Evolutionary conservation across 2,329 filamentous ascomycete genomes (phyloP), one percentile per base, ranked within the genome.

Genomic region (Scorias spongiosa): DNA sequence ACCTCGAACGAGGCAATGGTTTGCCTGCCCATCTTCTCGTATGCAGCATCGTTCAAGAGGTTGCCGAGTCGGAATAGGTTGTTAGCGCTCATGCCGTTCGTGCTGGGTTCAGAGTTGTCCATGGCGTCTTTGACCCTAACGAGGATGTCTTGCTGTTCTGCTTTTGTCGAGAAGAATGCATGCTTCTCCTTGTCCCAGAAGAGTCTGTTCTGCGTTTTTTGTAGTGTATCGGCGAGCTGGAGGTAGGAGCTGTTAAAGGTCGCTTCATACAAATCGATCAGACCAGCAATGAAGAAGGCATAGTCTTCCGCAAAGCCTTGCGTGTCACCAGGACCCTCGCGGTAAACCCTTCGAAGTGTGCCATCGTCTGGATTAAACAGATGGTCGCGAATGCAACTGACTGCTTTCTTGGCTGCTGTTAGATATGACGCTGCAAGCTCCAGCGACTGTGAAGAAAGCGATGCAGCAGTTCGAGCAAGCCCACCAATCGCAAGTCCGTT

Each of bases 111-210:
- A 1, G 86, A 81, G 5, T 85, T 85, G 62, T 98, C 91, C 74
- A 95, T 95, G 50, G 87, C 91, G 49, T 93, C 86, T 64, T 98
- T 98, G 41, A 95, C 74, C 18, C 89, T 81, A 47, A 96, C 75
- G 46, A 95, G 80, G 26, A 81, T 74, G 54, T 87, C 77, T 0
- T 78, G 67, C 9, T 80, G 77, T 37, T 71, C 63, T 10, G 68
- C 65, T 4, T 72, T 66, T 1, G 82, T 87, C 4, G 78, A 80
- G 66, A 84, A 91, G 70, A 89, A 91, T 29, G 75, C 84, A 41
- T 54, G 54, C 46, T 63, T 49, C 54, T 63, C 64, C 3, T 67
- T 59, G 52, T 94, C 87, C 64, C 84, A 84, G 67, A 96, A 96
- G 12, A 83, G 69, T 1, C 67, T 62, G 45, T 83, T 81, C 62